These are phyloP conservation scores for Ogataea henricii DNA, from an alignment of 805 yeast species.

Conservation along the genomic window DNA sequence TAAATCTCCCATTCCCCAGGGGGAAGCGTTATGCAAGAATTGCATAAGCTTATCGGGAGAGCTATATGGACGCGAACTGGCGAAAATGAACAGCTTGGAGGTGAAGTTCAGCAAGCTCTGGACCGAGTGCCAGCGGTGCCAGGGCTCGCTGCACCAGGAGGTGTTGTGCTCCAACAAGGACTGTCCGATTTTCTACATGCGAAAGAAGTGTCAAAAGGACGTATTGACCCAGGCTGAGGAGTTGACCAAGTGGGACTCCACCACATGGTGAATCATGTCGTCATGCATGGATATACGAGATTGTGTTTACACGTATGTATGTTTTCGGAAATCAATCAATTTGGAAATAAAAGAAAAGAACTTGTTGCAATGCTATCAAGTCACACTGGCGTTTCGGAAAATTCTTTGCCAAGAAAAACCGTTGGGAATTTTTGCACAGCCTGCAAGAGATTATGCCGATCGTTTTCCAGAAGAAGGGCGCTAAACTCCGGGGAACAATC, in stretches of 20 bases:
- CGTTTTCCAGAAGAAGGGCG: not conserved
- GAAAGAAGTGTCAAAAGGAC: constrained; percentile 83
- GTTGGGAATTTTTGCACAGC: not conserved
- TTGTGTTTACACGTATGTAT: too few relatives aligned
- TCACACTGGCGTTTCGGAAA: constrained; percentile 2
- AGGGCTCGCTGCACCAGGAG: constrained; percentile 93
- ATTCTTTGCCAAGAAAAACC: constrained; percentile 1
- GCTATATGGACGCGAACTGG: constrained; percentile 77
- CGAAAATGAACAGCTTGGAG: constrained; percentile 78
- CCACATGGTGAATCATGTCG: constrained; percentile 45
- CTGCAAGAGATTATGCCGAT: not conserved
- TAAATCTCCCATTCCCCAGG: constrained; percentile 69
- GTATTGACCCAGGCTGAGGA: constrained; percentile 57
- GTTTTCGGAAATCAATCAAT: too few relatives aligned
- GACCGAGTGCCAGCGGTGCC: constrained; percentile 98
- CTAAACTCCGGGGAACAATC: constrained; percentile 2
- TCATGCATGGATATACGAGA: too few relatives aligned
- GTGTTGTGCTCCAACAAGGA: constrained; percentile 94
- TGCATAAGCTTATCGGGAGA: constrained; percentile 76
- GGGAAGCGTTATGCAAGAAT: constrained; percentile 62
- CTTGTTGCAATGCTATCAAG: too few relatives aligned
- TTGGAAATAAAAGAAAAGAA: not conserved
- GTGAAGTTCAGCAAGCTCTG: constrained; percentile 83
- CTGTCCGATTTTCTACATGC: constrained; percentile 97
- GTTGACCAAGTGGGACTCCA: constrained; percentile 64